Base-by-base conservation (phyloP, 2,329 filamentous ascomycete genomes). In the Falciphora oryzae region DNA sequence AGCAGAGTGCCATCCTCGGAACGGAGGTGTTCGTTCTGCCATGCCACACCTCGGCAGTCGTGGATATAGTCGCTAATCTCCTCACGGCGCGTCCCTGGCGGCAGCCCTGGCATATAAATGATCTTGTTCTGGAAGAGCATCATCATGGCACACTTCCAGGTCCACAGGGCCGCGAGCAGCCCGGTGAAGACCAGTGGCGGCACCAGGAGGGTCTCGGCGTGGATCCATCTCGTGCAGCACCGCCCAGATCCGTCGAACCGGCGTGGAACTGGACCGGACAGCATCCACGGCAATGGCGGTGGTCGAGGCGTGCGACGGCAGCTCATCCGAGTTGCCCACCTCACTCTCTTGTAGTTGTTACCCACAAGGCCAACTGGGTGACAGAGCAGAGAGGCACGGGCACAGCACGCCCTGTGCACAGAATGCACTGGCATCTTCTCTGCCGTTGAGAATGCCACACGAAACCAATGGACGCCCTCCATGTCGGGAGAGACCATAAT, bases 91-190 rank as follows among this genome's bases (percentile, higher is more conserved):
- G 90, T 81, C 71, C 89, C 89, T 2, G 90, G 90, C 25, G 90
- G 89, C 62, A 93, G 76, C 59, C 88, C 89, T 0, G 90, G 89
- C 79, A 92, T 92, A 75, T 93, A 93, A 66, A 93, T 89, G 72
- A 93, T 91, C 72, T 89, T 89, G 71, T 93, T 91, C 75, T 93
- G 91, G 72, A 93, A 90, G 5, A 90, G 69, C 32, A 94, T 80
- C 77, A 93, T 85, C 86, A 92, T 90, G 63, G 86, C 75, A 71
- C 89, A 92, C 72, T 88, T 87, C 80, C 83, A 86, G 2, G 76
- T 78, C 82, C 83, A 93, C 18, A 93, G 78, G 4, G 81, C 81
- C 25, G 90, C 70, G 4, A 91, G 79, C 50, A 93, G 79, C 1
- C 88, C 86, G 18, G 79, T 73, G 71, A 92, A 93, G 58, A 91